Base-by-base conservation (phyloP, 176 grass and related monocot species). In the Avena sativa region DNA sequence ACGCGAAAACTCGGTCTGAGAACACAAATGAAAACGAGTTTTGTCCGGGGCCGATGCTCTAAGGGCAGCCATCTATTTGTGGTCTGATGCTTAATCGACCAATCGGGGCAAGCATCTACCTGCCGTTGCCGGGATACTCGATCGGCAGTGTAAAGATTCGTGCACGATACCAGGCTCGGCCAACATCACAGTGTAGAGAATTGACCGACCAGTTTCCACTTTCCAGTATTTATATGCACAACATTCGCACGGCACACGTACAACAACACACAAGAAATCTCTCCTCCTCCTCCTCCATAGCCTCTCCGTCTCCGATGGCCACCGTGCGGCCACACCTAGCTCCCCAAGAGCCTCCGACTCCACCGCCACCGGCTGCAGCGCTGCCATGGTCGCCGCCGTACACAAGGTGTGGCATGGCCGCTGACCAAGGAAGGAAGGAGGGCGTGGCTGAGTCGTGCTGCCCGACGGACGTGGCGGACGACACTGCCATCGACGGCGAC, bases 361-460 rank as follows among this genome's bases (percentile, higher is more conserved):
- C 58, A 0, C 28, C 60, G 5, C 51, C 71, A 7, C 4, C 30
- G 43, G n/a, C 9, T 23, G 19, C 16, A 2, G 25, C 20, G 25
- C 83, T 30, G 19, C 17, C 61, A n/a, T 81, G 4, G 73, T n/a
- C 14, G 67, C 34, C 28, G 4, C 64, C 79, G 65, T 79, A 70
- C 84, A 19, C 21, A 63, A 75, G 83, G 25, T 36, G 23, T 12
- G 69, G 17, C 49, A 9, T 32, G 21, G 34, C 15, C 40, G 43
- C 19, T 43, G 11, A 7, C 26, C 74, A 52, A 3, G 60, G 26
- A 19, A 64, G 26, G 74, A 71, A 83, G 72, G 89, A 90, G 80
- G 21, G 80, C 15, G 74, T 87, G 55, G 89, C 80, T 6, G 89
- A 83, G 74, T 90, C 89, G 79, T 46, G 71, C 72, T 86, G 43